Evolutionary conservation across 495 filamentous ascomycete species (phyloP).

Genomic region (Penicillium odoratum): DNA sequence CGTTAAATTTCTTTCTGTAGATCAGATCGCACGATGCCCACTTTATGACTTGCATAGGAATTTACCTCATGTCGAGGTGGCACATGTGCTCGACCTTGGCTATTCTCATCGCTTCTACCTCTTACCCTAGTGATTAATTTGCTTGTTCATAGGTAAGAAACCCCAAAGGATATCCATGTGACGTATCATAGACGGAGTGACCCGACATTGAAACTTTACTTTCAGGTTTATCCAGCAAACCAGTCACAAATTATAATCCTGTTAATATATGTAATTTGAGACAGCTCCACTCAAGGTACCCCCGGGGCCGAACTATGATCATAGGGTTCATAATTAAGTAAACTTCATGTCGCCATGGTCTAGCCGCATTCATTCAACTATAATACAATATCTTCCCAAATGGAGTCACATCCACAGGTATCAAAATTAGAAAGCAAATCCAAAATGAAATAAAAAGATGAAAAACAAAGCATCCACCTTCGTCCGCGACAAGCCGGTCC

Average conservation of each 20-base stretch:
- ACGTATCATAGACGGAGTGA: not conserved
- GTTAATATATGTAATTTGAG: not conserved
- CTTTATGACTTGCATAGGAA: not conserved
- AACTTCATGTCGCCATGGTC: slow-evolving; percentile 14
- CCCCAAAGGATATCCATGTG: not conserved
- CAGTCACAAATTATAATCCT: not conserved
- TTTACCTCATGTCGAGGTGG: not conserved
- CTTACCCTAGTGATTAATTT: not conserved
- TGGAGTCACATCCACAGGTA: slow-evolving; percentile 10
- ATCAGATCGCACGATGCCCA: not conserved
- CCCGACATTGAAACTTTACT: not conserved
- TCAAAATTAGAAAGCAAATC: slow-evolving; percentile 3
- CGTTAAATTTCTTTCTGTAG: not conserved
- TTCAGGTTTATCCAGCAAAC: not conserved
- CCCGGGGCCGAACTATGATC: not conserved
- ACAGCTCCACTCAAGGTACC: not conserved
- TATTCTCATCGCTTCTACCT: no score
- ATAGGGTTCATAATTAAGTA: not conserved
- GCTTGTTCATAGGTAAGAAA: not conserved
- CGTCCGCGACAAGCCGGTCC: slow-evolving; percentile 1
- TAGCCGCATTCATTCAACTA: slow-evolving; percentile 9
- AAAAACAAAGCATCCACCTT: not conserved
- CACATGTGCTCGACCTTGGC: not conserved
- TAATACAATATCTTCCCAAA: slow-evolving; percentile 19
- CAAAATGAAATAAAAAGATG: not conserved